These are phyloP conservation scores for Immersiella caudata DNA, from an alignment of 495 filamentous ascomycete species.

Conservation along the genomic window DNA sequence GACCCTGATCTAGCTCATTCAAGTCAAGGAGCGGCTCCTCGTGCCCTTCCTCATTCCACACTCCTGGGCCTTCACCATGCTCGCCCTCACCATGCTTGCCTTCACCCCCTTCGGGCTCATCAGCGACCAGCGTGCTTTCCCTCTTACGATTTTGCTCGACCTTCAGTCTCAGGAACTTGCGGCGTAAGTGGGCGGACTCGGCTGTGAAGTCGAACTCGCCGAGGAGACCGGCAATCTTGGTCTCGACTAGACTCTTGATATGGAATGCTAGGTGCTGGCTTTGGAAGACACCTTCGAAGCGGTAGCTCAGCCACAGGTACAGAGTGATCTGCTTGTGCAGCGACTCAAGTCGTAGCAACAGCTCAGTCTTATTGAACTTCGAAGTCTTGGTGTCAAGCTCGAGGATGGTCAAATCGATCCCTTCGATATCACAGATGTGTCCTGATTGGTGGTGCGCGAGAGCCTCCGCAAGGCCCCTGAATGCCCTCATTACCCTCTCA, in stretches of 20 bases:
- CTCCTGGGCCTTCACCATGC: constrained; percentile 35
- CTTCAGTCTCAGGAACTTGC: constrained; percentile 28
- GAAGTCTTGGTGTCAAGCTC: constrained; percentile 47
- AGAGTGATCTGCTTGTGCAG: constrained; percentile 81
- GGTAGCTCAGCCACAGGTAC: constrained; percentile 84
- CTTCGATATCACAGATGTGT: constrained; percentile 63
- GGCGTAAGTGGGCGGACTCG: constrained; percentile 19
- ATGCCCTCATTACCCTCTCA: constrained; percentile 38
- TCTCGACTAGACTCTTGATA: constrained; percentile 77
- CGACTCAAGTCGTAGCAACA: constrained; percentile 67
- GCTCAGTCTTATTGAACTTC: constrained; percentile 47
- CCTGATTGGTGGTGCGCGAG: constrained; percentile 67
- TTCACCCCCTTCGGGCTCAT: constrained; percentile 24
- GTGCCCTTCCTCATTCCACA: constrained; percentile 37
- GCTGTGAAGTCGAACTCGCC: constrained; percentile 36
- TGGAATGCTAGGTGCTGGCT: constrained; percentile 77
- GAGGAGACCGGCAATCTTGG: constrained; percentile 70
- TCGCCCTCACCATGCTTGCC: neutral
- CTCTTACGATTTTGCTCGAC: constrained; percentile 25
- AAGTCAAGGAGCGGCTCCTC: constrained; percentile 35
- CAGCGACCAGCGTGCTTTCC: constrained; percentile 13
- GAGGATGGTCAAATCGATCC: constrained; percentile 68
- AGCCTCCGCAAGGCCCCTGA: constrained; percentile 64
- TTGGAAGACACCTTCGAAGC: constrained; percentile 75
- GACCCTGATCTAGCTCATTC: constrained; percentile 12